Evolutionary conservation across 1,284 basidiomycete genomes (phyloP), one percentile per base, ranked within the genome.

Genomic region (Dichomitus squalens): DNA sequence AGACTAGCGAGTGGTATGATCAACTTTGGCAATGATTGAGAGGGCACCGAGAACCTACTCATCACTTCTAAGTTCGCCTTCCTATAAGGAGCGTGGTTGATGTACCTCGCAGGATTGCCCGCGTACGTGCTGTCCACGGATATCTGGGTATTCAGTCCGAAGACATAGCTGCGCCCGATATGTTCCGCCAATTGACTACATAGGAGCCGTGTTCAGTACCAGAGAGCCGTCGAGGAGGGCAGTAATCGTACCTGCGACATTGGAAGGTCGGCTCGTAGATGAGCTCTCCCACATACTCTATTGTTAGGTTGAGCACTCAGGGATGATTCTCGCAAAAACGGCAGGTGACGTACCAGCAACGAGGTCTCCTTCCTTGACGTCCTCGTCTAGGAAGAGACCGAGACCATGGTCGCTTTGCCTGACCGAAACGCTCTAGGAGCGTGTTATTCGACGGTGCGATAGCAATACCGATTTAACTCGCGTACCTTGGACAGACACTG

Each of bases 211-310:
- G 7, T 23, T 29, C 16, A 43, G 41, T 20, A 31, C 20, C n/a
- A 20, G 2, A 29, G 20, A 16, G 9, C n/a, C 7, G n/a, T 21
- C 1, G 2, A 20, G 14, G 23, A 40, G 4, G 25, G 57, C n/a
- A n/a, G n/a, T n/a, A n/a, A n/a, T n/a, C 70, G 12, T 44, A 73
- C 73, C 67, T 64, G 49, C 73, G 66, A 16, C 64, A 66, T 0
- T 71, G 63, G 16, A 77, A 72, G 0, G 79, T 79, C 0, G 69
- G 57, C 21, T 76, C 66, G 34, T 66, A 77, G 2, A 87, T 71
- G 14, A 85, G 68, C 59, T 87, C 80, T 1, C 86, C 87, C 27
- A 77, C 71, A 64, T 88, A 88, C 65, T 85, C 86, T 86, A 58
- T 4, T 25, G 34, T 20, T 1, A 4, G 16, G 1, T n/a, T n/a